Conservation (phyloP, 73 alveolate genomes). For the Effrenium voratum region DNA sequence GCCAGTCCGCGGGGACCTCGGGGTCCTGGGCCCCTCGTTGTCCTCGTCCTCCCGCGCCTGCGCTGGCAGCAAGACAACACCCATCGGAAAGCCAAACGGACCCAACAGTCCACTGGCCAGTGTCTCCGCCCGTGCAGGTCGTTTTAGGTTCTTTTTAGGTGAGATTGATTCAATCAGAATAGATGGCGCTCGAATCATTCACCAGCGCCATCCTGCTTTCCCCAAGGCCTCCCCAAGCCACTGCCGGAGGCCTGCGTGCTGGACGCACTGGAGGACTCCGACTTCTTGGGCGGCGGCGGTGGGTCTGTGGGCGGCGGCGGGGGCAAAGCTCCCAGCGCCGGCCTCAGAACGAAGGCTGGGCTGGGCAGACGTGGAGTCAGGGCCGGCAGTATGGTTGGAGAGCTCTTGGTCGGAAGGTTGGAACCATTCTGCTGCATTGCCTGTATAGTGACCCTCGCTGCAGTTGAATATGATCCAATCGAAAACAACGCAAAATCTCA, state of each 20-base stretch:
- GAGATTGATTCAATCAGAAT: background rate
- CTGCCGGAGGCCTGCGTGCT: background rate
- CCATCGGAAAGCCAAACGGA: background rate
- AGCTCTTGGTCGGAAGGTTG: background rate
- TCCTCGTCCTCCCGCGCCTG: background rate
- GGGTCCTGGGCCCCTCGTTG: background rate
- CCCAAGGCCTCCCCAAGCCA: background rate
- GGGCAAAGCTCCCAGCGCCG: background rate
- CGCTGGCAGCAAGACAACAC: too few species aligned
- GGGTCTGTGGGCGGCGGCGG: constrained; percentile 10
- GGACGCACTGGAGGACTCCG: background rate
- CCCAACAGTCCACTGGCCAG: background rate
- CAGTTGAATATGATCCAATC: background rate
- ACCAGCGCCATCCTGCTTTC: background rate
- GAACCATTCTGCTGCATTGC: background rate
- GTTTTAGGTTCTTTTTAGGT: background rate
- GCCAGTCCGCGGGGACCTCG: background rate
- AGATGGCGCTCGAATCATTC: background rate
- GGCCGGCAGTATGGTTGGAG: background rate
- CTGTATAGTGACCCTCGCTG: background rate
- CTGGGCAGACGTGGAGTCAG: background rate
- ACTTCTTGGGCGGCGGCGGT: background rate
- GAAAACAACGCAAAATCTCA: background rate
- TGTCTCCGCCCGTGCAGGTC: background rate
- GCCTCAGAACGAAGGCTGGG: background rate